Evolutionary conservation across 768 basidiomycete genomes (phyloP).

Genomic region (Chalciporus sphaerocephalus): DNA sequence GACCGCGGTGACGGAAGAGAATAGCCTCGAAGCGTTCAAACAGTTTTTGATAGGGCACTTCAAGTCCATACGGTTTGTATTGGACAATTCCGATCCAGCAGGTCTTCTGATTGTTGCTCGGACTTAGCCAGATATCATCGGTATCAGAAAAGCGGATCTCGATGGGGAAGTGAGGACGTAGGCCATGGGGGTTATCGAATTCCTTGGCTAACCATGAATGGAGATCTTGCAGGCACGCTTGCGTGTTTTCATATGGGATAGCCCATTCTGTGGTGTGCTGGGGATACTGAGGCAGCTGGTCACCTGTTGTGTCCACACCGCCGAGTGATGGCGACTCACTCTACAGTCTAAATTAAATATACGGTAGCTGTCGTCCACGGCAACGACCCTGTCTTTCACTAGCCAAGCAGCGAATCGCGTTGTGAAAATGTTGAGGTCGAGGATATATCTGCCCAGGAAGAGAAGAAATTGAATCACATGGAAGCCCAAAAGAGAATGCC

Average conservation of each 20-base stretch:
- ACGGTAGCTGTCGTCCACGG: constrained; percentile 71
- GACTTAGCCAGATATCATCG: constrained; percentile 95
- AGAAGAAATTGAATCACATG: constrained; percentile 83
- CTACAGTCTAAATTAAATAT: constrained; percentile 94
- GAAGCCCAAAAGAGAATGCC: constrained; percentile 67
- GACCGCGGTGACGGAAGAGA: constrained; percentile 62
- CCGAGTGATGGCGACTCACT: constrained; percentile 45
- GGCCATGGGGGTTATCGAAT: constrained; percentile 59
- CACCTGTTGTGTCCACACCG: neutral
- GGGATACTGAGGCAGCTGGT: constrained; percentile 52
- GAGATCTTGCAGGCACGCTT: constrained; percentile 66
- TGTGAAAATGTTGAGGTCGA: constrained; percentile 58
- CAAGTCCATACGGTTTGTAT: constrained; percentile 85
- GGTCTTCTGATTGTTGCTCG: constrained; percentile 70
- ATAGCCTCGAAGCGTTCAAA: constrained; percentile 77
- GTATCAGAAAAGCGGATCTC: constrained; percentile 85
- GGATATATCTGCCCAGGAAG: constrained; percentile 66
- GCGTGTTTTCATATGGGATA: constrained; percentile 66
- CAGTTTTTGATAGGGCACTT: constrained; percentile 73
- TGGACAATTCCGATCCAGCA: constrained; percentile 98
- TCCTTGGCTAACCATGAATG: constrained; percentile 69
- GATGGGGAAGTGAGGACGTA: constrained; percentile 87
- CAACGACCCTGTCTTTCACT: constrained; percentile 46
- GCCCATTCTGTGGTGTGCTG: constrained; percentile 98
- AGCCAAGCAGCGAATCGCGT: constrained; percentile 69